Percentiles rank a stretch among this genome's conserved stretches.
phyloP scores from a whole-genome alignment of 1,284 basidiomycete genomes.

The Tilletia horrida region DNA sequence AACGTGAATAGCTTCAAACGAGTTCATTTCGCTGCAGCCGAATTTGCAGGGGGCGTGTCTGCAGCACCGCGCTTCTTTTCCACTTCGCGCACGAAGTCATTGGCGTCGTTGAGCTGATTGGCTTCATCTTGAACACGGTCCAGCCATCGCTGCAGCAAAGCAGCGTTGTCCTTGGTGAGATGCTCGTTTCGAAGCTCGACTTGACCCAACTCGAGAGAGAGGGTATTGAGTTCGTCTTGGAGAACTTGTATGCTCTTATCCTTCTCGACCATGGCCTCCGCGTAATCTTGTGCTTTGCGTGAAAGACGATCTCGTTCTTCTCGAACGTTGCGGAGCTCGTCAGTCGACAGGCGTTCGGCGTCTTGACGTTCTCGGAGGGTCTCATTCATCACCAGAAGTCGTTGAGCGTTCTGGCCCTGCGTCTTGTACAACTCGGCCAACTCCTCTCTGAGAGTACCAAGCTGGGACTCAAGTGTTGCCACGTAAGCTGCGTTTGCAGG shows the following conservation, averaged over 20 bases:
- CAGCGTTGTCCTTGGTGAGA: constrained; percentile 86
- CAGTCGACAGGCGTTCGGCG: constrained; percentile 69
- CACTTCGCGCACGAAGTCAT: constrained; percentile 12
- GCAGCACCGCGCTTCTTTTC: background rate
- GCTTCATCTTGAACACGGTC: constrained; percentile 76
- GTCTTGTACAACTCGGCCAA: constrained; percentile 82
- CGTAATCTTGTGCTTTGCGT: constrained; percentile 58
- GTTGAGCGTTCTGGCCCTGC: constrained; percentile 90
- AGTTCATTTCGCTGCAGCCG: no score
- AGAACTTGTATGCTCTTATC: constrained; percentile 78
- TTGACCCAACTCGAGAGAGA: constrained; percentile 70
- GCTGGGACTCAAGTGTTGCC: constrained; percentile 18
- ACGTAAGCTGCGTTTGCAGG: constrained; percentile 63
- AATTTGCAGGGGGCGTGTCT: background rate
- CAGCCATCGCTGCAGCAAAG: constrained; percentile 69
- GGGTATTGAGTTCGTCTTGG: constrained; percentile 66
- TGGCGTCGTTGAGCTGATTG: constrained; percentile 82
- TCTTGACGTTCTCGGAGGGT: constrained; percentile 88
- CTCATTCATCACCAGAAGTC: constrained; percentile 86
- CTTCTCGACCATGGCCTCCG: constrained; percentile 79
- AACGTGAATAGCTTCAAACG: no score
- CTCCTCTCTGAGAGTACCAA: constrained; percentile 22
- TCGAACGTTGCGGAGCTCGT: constrained; percentile 68
- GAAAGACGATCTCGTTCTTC: constrained; percentile 69
- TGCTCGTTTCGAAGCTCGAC: constrained; percentile 80